Evolutionary conservation across 2,329 filamentous ascomycete species (phyloP).

Genomic region (Fusarium odoratissimum): DNA sequence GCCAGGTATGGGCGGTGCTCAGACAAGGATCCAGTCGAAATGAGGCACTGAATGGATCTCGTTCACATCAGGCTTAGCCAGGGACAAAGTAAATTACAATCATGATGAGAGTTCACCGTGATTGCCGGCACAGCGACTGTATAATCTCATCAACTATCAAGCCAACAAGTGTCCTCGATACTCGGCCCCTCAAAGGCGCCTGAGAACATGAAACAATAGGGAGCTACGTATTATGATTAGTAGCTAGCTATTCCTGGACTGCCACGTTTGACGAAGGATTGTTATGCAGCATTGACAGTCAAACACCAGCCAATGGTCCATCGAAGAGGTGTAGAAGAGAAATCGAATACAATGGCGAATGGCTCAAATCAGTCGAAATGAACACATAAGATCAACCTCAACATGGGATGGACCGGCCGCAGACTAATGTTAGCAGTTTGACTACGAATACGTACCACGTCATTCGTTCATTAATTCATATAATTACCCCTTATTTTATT

Average conservation of each 20-base stretch:
- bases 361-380: slow-evolving; percentile 15
- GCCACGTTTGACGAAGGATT: slow-evolving; percentile 21
- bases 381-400: slow-evolving; percentile 19
- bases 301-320: neutral
- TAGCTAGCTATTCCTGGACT: slow-evolving; percentile 4
- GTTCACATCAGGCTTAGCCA: slow-evolving; percentile 41
- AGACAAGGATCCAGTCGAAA: slow-evolving; percentile 41
- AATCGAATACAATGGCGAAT: neutral
- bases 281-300: neutral
- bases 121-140: slow-evolving; percentile 18
- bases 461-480: neutral
- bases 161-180: slow-evolving; percentile 25
- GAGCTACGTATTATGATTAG: neutral
- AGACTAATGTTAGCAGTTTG: slow-evolving; percentile 10
- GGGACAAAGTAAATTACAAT: slow-evolving; percentile 34
- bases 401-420: slow-evolving; percentile 29
- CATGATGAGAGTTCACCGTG: slow-evolving; percentile 31
- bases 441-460: slow-evolving; percentile 11
- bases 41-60: slow-evolving; percentile 43
- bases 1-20: slow-evolving; percentile 22
- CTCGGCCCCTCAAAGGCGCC: neutral
- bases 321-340: neutral
- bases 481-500: slow-evolving; percentile 10
- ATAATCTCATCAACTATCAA: neutral
- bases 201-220: slow-evolving; percentile 31